Conservation (phyloP, 345 rosid species). For the Anacardium occidentale region DNA sequence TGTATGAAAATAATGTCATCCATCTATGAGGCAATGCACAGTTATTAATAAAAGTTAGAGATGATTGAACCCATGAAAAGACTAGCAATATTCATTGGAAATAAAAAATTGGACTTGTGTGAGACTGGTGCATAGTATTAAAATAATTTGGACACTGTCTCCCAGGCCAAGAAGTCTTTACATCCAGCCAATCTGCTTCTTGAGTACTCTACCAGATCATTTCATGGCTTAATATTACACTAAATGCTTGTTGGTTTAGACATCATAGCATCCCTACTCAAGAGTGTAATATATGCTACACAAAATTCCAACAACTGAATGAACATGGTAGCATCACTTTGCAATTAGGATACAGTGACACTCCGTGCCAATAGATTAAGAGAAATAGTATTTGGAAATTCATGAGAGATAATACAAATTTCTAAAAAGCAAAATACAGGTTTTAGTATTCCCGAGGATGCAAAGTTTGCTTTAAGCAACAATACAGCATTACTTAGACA, state of each 20-base stretch:
- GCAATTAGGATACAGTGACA: no score
- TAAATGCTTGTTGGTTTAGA: not conserved
- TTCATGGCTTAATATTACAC: not conserved
- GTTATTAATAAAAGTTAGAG: not conserved
- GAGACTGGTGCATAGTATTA: not conserved
- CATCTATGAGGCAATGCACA: not conserved
- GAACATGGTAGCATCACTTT: not conserved
- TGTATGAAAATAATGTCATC: not conserved
- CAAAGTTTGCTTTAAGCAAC: constrained; percentile 9
- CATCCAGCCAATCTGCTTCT: not conserved
- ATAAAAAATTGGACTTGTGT: not conserved
- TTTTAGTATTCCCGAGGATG: constrained; percentile 2
- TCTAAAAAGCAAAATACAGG: constrained; percentile 5
- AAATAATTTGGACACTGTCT: not conserved
- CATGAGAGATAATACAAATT: not conserved
- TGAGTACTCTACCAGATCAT: not conserved
- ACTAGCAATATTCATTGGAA: not conserved
- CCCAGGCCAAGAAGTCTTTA: not conserved
- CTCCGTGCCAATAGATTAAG: not conserved
- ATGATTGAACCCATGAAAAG: not conserved
- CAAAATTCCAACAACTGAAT: not conserved
- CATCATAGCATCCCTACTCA: not conserved
- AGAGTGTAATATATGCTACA: not conserved
- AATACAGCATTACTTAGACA: constrained; percentile 13
- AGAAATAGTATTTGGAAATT: not conserved